These are phyloP conservation scores for Erucastrum elatum DNA, from an alignment of 345 rosid genomes.

Conservation along the genomic window DNA sequence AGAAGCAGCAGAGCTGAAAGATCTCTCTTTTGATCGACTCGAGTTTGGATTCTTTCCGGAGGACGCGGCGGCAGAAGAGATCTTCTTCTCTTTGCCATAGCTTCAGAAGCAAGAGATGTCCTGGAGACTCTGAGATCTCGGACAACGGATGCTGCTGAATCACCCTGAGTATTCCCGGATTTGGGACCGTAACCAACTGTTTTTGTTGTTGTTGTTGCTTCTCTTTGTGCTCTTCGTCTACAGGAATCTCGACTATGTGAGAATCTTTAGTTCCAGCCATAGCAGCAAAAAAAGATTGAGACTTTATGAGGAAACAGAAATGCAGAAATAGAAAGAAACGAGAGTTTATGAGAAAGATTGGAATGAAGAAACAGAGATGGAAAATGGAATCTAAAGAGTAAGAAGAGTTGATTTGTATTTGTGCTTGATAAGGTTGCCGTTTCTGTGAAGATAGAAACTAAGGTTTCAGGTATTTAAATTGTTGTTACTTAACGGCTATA, in stretches of 20 bases:
- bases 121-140: conserved; percentile 90
- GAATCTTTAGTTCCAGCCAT: conserved; percentile 65
- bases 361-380: background rate
- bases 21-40: conserved; percentile 78
- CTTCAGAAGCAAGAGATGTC: conserved; percentile 86
- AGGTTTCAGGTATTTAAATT: conserved; percentile 44
- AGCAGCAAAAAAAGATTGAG: background rate
- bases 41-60: conserved; percentile 61
- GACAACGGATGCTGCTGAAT: conserved; percentile 86
- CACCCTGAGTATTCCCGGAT: conserved; percentile 42
- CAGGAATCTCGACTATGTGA: conserved; percentile 84
- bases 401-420: conserved; percentile 7
- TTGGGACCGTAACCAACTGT: conserved; percentile 39
- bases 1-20: conserved; percentile 81
- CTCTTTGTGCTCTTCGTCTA: conserved; percentile 69
- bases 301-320: conserved; percentile 12
- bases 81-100: conserved; percentile 94
- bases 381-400: background rate
- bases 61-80: conserved; percentile 51
- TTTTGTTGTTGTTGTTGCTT: conserved; percentile 37
- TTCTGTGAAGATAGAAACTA: background rate
- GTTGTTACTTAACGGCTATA: conserved; percentile 40
- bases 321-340: conserved; percentile 13
- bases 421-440: conserved; percentile 15
- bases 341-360: background rate